Percentiles rank a stretch among this genome's conserved stretches.
These are phyloP conservation scores for Triticum dicoccoides DNA, from an alignment of 176 grass and related monocot species.

Conservation along the genomic window DNA sequence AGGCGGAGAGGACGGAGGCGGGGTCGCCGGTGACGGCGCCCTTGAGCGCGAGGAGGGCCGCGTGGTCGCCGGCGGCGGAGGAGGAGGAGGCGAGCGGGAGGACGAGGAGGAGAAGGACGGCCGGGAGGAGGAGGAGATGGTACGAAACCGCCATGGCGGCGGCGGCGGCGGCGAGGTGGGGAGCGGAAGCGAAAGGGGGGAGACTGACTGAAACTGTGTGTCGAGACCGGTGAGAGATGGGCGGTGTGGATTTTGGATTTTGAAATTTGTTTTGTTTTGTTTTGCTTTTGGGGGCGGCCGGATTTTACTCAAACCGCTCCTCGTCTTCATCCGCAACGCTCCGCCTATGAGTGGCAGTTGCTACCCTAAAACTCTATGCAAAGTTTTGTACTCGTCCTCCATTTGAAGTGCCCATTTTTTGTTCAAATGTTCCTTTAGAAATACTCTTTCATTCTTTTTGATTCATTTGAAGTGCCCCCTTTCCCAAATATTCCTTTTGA, in stretches of 20 bases:
- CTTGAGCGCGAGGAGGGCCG: conserved; percentile 52
- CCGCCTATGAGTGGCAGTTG: too few relatives aligned
- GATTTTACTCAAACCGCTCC: not conserved
- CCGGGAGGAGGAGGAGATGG: not conserved
- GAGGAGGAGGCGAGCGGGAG: not conserved
- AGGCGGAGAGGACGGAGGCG: conserved; percentile 29
- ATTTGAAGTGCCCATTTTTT: too few relatives aligned
- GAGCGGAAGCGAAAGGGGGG: not conserved
- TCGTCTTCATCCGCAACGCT: not conserved
- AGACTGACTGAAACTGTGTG: not conserved
- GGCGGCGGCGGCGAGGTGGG: conserved; percentile 8
- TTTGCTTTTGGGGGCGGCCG: not conserved
- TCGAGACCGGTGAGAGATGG: not conserved
- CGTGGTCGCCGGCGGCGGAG: conserved; percentile 7
- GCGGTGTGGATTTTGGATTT: not conserved
- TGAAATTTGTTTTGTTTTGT: not conserved
- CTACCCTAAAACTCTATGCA: too few relatives aligned
- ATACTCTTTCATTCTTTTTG: too few relatives aligned
- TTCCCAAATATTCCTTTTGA: too few relatives aligned
- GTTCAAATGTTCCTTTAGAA: too few relatives aligned
- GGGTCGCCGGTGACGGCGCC: conserved; percentile 46
- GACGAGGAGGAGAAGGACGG: conserved; percentile 1
- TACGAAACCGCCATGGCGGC: conserved; percentile 35
- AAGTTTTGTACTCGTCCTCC: not conserved
- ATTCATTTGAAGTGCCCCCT: too few relatives aligned